These are phyloP conservation scores for Zostera marina DNA, from an alignment of 116 monocot genomes.

Conservation along the genomic window DNA sequence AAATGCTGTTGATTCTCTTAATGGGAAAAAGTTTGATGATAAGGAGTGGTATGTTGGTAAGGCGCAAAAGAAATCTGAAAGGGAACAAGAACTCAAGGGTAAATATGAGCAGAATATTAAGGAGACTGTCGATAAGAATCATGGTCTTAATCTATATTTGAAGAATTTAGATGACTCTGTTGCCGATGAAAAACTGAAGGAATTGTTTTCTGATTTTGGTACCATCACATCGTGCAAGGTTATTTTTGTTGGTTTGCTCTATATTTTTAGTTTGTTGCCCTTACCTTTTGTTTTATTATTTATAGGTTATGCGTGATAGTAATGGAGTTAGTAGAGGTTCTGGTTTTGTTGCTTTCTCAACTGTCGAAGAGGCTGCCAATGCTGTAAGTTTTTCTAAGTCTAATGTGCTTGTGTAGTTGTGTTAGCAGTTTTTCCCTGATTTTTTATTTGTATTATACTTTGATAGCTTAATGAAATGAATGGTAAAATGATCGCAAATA, in stretches of 20 bases:
- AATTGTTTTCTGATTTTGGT: constrained; percentile 63
- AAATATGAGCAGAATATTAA: constrained; percentile 55
- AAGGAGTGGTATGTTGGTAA: constrained; percentile 98
- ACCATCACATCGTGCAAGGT: constrained; percentile 90
- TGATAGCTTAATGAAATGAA: constrained; percentile 71
- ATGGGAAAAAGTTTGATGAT: constrained; percentile 80
- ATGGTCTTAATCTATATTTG: constrained; percentile 63
- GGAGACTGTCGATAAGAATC: constrained; percentile 47
- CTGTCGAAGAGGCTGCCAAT: constrained; percentile 57
- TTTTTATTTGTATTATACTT: neutral
- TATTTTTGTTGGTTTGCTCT: neutral
- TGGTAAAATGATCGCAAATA: constrained; percentile 63
- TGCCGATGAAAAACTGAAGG: constrained; percentile 61
- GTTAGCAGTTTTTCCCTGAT: neutral
- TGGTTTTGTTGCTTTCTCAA: constrained; percentile 90
- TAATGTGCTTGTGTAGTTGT: too few relatives aligned
- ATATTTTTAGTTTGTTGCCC: neutral
- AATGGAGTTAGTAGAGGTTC: constrained; percentile 85
- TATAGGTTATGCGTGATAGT: constrained; percentile 81
- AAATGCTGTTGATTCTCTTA: constrained; percentile 57
- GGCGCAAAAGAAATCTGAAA: constrained; percentile 90
- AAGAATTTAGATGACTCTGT: constrained; percentile 85
- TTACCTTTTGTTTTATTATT: neutral
- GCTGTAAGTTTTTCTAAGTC: constrained; percentile 35
- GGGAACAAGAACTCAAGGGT: constrained; percentile 69